Conservation (phyloP, 305 asterid genomes). For the Fraxinus latifolia region DNA sequence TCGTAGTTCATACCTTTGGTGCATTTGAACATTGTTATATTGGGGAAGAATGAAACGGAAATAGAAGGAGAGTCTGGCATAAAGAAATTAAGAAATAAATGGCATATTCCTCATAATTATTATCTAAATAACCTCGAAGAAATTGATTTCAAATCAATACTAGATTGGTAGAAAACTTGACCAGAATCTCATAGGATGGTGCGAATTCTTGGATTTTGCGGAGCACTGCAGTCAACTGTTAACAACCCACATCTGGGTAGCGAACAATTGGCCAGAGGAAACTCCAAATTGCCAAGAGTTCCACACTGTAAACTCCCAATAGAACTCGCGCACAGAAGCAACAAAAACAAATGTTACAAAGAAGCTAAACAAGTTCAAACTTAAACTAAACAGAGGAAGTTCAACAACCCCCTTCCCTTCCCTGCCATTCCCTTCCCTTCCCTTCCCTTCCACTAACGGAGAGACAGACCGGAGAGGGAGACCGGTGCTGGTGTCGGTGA, state of each 20-base stretch:
- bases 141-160: background rate
- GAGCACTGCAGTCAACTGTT: slow-evolving; percentile 21
- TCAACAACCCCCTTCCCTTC: background rate
- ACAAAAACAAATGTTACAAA: background rate
- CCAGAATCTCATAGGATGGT: background rate
- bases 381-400: background rate
- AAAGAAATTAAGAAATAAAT: background rate
- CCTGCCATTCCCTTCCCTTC: background rate
- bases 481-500: too few species aligned
- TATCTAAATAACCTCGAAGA: background rate
- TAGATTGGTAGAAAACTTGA: background rate
- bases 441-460: too few species aligned
- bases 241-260: slow-evolving; percentile 40
- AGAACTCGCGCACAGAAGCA: background rate
- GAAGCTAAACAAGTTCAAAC: background rate
- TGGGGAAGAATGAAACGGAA: slow-evolving; percentile 25
- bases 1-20: accelerated
- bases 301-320: slow-evolving; percentile 34
- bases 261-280: slow-evolving; percentile 25
- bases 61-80: slow-evolving; percentile 19
- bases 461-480: too few species aligned
- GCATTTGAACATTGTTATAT: slow-evolving; percentile 37
- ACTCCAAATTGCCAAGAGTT: slow-evolving; percentile 19
- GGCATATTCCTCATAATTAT: slow-evolving; percentile 3
- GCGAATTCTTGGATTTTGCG: slow-evolving; percentile 20